phyloP scores from a whole-genome alignment of 169 alveolate genomes.

The Cystoisospora suis region DNA sequence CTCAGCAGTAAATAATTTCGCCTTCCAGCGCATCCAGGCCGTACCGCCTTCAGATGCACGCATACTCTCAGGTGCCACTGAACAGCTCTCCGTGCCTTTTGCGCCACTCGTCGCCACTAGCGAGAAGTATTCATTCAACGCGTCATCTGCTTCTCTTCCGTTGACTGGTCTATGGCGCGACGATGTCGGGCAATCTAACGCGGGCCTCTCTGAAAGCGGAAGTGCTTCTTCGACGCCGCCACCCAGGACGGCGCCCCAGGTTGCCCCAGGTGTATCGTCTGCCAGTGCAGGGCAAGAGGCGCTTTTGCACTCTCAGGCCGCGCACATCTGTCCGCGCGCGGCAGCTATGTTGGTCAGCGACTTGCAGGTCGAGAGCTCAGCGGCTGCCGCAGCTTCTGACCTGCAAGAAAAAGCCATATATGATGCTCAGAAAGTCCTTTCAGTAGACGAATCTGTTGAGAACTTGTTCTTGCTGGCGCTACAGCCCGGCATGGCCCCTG shows the following conservation, averaged over 20 bases:
- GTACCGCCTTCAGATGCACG: slow-evolving; percentile 44
- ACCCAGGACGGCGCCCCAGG: not conserved
- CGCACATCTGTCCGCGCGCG: slow-evolving; percentile 23
- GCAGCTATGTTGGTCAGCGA: not conserved
- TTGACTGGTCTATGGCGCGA: slow-evolving; percentile 53
- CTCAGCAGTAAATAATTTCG: slow-evolving; percentile 17
- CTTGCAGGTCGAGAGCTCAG: not conserved
- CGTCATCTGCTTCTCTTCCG: slow-evolving; percentile 45
- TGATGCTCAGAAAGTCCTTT: not conserved
- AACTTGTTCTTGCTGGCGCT: slow-evolving; percentile 52
- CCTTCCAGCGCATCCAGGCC: slow-evolving; percentile 44
- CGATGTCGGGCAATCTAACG: not conserved
- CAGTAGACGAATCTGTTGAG: slow-evolving; percentile 36
- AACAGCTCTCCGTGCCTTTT: slow-evolving; percentile 47
- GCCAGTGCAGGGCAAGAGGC: not conserved
- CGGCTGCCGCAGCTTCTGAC: not conserved
- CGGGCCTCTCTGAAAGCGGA: not conserved
- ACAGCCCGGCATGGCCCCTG: slow-evolving; percentile 46
- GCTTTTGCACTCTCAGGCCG: not conserved
- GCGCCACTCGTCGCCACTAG: slow-evolving; percentile 48
- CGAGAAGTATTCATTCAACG: slow-evolving; percentile 23
- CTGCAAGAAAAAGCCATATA: slow-evolving; percentile 40
- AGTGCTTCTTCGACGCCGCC: not conserved
- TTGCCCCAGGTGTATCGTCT: too few species aligned
- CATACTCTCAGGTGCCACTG: slow-evolving; percentile 48